Percentiles rank a stretch among this genome's conserved stretches.
Conservation (phyloP, 2,329 filamentous ascomycete genomes). For the Colletotrichum theobromicola region DNA sequence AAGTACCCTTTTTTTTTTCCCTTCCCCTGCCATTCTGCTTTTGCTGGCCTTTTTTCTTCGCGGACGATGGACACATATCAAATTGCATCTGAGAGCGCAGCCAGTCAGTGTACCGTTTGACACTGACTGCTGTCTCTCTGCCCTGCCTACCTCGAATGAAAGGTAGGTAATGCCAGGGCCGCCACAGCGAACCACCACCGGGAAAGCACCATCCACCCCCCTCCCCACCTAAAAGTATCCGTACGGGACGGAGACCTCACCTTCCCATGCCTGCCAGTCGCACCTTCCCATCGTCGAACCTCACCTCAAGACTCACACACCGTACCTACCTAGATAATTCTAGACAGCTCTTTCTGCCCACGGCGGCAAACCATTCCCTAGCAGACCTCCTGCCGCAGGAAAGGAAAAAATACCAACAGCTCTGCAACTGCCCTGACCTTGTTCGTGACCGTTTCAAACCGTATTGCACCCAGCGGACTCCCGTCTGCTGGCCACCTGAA, state of each 20-base stretch:
- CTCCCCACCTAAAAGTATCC: constrained; percentile 1
- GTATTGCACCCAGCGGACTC: neutral
- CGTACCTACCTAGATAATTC: neutral
- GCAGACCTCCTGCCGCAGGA: neutral
- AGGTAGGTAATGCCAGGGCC: neutral
- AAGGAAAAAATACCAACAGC: neutral
- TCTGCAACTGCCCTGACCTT: neutral
- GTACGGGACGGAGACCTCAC: constrained; percentile 1
- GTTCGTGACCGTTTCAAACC: neutral
- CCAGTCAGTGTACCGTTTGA: constrained; percentile 3
- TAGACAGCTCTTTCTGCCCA: neutral
- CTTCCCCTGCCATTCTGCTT: neutral
- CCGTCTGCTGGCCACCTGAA: neutral
- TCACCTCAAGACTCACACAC: neutral
- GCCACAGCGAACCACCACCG: neutral
- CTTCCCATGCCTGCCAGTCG: neutral
- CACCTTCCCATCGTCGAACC: neutral
- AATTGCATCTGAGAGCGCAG: neutral
- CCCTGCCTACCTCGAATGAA: neutral
- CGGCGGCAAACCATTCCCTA: neutral
- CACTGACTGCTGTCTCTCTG: neutral
- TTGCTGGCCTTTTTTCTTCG: neutral
- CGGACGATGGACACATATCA: neutral
- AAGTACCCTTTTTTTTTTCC: neutral
- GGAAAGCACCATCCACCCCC: neutral